Evolutionary conservation across 2,329 filamentous ascomycete species (phyloP).

Genomic region (Aureobasidium subglaciale): DNA sequence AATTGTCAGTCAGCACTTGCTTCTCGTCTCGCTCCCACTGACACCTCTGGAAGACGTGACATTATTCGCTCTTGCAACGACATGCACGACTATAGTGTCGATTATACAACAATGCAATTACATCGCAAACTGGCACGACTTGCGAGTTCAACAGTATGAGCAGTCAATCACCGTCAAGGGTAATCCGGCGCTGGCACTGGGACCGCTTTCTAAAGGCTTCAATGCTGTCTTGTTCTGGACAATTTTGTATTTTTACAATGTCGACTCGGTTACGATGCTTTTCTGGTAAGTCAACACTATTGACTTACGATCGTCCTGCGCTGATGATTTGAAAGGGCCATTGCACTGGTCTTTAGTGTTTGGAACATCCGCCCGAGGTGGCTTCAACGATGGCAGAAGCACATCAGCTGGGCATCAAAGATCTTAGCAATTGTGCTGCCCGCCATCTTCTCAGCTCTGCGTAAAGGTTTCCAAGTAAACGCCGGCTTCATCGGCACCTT

Average conservation of each 20-base stretch:
- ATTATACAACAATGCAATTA: conserved; percentile 19
- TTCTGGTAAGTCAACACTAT: conserved; percentile 1
- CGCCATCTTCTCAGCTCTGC: conserved; percentile 14
- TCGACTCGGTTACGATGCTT: conserved; percentile 14
- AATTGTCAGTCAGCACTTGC: conserved; percentile 10
- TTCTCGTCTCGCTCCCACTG: not conserved
- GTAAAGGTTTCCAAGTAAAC: conserved; percentile 15
- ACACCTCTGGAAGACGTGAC: conserved; percentile 15
- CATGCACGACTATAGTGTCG: conserved; percentile 12
- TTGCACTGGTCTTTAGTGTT: conserved; percentile 18
- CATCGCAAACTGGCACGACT: conserved; percentile 16
- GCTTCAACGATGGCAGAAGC: conserved; percentile 1
- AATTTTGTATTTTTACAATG: conserved; percentile 19
- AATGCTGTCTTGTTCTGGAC: conserved; percentile 19
- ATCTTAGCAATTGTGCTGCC: conserved; percentile 16
- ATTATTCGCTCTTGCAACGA: conserved; percentile 17
- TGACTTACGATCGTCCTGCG: too few relatives aligned
- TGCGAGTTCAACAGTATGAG: conserved; percentile 16
- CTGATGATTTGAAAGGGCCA: conserved; percentile 13
- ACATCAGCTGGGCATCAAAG: conserved; percentile 13
- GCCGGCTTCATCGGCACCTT: conserved; percentile 8
- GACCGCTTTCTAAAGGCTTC: conserved; percentile 19
- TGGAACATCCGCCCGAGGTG: conserved; percentile 16
- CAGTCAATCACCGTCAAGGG: conserved; percentile 12
- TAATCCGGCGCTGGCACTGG: conserved; percentile 17